Conservation (phyloP, 495 filamentous ascomycete species). For the Hyaloscypha variabilis region DNA sequence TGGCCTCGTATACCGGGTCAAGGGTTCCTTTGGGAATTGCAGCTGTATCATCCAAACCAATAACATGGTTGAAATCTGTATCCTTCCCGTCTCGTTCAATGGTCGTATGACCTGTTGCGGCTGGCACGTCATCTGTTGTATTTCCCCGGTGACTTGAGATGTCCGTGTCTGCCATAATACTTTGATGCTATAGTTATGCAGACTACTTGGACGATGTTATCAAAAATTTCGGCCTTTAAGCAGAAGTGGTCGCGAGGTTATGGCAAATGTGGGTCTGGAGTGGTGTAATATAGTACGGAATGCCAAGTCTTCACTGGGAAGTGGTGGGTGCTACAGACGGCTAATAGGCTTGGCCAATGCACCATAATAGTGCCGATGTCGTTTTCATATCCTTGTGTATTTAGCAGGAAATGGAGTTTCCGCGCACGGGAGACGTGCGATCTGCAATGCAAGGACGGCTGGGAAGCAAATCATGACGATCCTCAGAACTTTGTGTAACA, state of each 20-base stretch:
- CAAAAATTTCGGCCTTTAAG: not conserved
- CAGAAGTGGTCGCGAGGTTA: not conserved
- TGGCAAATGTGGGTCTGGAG: not conserved
- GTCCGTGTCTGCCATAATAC: not conserved
- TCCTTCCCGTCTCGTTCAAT: not conserved
- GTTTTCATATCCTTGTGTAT: not conserved
- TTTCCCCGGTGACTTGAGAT: not conserved
- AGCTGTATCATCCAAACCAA: not conserved
- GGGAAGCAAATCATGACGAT: not conserved
- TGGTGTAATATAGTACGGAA: not conserved
- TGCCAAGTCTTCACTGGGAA: not conserved
- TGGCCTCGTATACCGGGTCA: slow-evolving; percentile 67
- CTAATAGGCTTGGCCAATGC: not conserved
- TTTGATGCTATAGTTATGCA: not conserved
- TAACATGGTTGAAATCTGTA: not conserved
- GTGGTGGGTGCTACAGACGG: not conserved
- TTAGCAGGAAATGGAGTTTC: not conserved
- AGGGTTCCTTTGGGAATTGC: slow-evolving; percentile 25
- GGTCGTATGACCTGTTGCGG: not conserved
- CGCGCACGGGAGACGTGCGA: not conserved
- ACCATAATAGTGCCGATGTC: not conserved
- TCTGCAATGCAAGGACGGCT: not conserved
- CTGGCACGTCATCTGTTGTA: not conserved
- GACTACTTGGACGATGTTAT: not conserved
- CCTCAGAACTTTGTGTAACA: not conserved